Evolutionary conservation across 306 rosid species (phyloP).

Genomic region (Cucumis melo): DNA sequence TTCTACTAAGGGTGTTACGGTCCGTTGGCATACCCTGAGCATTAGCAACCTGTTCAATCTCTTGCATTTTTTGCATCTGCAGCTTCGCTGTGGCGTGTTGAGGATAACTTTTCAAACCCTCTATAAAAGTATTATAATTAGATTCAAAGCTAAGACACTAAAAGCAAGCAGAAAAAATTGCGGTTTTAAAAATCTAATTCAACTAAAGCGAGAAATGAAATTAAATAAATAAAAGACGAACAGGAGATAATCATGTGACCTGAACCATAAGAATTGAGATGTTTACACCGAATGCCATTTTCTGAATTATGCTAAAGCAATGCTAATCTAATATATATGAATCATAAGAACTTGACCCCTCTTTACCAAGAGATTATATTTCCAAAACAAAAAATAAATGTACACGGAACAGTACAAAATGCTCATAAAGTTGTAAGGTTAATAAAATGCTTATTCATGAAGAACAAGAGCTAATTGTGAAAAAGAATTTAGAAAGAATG

Average conservation of each 20-base stretch:
- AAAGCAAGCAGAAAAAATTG: background rate
- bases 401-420: background rate
- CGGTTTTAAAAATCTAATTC: background rate
- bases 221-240: background rate
- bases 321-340: background rate
- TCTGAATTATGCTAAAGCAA: background rate
- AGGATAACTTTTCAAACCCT: conserved; percentile 84
- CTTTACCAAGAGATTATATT: background rate
- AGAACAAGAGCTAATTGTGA: background rate
- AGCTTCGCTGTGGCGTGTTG: conserved; percentile 53
- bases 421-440: background rate
- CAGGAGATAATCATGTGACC: too few species aligned
- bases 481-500: background rate
- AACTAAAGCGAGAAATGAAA: background rate
- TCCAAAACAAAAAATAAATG: background rate
- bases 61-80: conserved; percentile 88
- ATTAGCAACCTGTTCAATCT: conserved; percentile 75
- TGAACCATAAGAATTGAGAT: background rate
- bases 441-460: background rate
- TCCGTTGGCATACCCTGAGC: conserved; percentile 82
- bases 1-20: conserved; percentile 54
- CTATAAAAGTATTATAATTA: conserved; percentile 24
- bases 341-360: background rate
- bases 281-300: too few species aligned
- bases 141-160: background rate